Percentiles rank a stretch among this genome's conserved stretches.
phyloP scores from a whole-genome alignment of 345 rosid genomes.

The Hibiscus mutabilis region DNA sequence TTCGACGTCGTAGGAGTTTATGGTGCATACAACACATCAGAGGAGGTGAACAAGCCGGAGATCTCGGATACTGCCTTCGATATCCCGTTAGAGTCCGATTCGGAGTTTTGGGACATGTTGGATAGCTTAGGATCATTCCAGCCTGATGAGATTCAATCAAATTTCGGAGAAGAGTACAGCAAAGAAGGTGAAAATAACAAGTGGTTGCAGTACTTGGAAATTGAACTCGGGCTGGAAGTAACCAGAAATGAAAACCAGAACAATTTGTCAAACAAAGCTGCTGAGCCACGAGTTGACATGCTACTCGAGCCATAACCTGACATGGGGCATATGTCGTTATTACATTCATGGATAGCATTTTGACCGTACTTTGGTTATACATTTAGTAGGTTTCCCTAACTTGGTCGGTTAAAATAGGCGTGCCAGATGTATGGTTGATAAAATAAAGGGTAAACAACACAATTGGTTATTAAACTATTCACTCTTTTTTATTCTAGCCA shows the following conservation, averaged over 20 bases:
- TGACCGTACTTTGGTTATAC: not conserved
- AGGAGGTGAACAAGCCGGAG: constrained; percentile 62
- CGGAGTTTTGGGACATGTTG: constrained; percentile 66
- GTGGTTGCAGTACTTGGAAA: constrained; percentile 60
- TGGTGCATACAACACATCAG: not conserved
- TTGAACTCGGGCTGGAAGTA: constrained; percentile 52
- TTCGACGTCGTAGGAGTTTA: not conserved
- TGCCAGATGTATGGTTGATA: not conserved
- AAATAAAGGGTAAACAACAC: not conserved
- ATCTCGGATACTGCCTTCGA: constrained; percentile 12
- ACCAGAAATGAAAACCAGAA: not conserved
- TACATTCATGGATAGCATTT: not conserved
- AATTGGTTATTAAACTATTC: too few relatives aligned
- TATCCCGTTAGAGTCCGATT: constrained; percentile 50
- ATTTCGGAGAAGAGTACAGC: not conserved
- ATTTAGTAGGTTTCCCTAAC: not conserved
- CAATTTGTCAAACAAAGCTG: constrained; percentile 2
- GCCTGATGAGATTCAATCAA: constrained; percentile 11
- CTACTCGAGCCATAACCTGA: not conserved
- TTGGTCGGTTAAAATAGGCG: not conserved
- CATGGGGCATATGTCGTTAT: not conserved
- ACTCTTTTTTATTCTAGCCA: too few relatives aligned
- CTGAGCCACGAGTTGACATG: constrained; percentile 6
- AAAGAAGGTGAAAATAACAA: constrained; percentile 22
- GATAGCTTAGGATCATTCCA: constrained; percentile 38